Percentiles rank a stretch among this genome's conserved stretches.
phyloP scores from a whole-genome alignment of 768 basidiomycete genomes.

The Neoboletus subvelutipes region DNA sequence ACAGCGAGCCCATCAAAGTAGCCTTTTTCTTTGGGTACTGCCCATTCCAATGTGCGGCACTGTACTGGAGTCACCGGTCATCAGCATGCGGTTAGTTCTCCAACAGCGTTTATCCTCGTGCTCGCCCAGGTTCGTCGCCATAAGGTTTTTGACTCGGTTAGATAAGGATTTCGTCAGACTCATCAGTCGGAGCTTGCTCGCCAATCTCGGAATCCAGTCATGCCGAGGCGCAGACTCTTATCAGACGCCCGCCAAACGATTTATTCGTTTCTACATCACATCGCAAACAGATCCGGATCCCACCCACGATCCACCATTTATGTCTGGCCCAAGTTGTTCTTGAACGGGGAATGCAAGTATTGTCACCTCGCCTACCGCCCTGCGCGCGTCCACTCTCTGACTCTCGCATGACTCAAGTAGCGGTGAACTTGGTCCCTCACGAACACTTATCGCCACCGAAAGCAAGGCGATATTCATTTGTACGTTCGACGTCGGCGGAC shows the following conservation, averaged over 20 bases:
- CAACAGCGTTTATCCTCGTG: neutral
- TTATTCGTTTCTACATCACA: neutral
- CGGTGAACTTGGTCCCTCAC: neutral
- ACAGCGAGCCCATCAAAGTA: neutral
- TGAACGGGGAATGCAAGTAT: neutral
- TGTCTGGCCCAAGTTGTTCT: neutral
- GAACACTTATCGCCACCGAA: neutral
- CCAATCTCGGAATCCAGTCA: conserved; percentile 3
- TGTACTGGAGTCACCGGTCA: neutral
- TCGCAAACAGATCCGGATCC: neutral
- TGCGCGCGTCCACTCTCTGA: neutral
- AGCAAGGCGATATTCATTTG: conserved; percentile 10
- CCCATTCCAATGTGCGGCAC: neutral
- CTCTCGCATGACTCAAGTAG: conserved; percentile 13
- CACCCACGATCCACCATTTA: conserved; percentile 16
- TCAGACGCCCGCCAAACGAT: conserved; percentile 9
- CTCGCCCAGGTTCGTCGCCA: neutral
- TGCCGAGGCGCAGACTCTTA: conserved; percentile 11
- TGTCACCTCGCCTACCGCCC: neutral
- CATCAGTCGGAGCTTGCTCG: conserved; percentile 6
- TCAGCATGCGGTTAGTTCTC: neutral
- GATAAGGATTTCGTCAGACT: conserved; percentile 18
- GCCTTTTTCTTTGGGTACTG: neutral
- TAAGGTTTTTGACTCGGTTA: neutral
- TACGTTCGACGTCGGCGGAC: conserved; percentile 11